Evolutionary conservation across 768 basidiomycete genomes (phyloP).

Genomic region (Termitomyces sp.): DNA sequence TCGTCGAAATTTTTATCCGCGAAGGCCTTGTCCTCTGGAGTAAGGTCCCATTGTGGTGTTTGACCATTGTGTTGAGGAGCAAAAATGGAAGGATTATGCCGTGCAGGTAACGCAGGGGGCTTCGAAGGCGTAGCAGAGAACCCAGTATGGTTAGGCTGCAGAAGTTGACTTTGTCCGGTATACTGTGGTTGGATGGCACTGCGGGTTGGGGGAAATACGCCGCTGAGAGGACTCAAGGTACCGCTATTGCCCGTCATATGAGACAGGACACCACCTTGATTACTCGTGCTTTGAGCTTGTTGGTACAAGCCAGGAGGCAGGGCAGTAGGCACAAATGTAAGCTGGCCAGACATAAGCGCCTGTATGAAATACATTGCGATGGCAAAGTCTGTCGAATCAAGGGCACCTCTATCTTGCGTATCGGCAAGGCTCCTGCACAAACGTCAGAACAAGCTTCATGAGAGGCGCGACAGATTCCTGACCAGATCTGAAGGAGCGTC

Average conservation of each 20-base stretch:
- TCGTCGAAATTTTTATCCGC: conserved; percentile 77
- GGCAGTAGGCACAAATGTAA: conserved; percentile 63
- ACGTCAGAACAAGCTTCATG: conserved; percentile 3
- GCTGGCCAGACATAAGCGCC: conserved; percentile 76
- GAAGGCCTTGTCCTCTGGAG: conserved; percentile 68
- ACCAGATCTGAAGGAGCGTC: conserved; percentile 92
- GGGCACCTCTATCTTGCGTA: conserved; percentile 82
- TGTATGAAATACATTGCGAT: conserved; percentile 97
- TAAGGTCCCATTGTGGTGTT: conserved; percentile 72
- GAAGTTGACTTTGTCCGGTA: conserved; percentile 49
- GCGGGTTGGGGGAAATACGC: conserved; percentile 33
- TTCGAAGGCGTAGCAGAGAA: conserved; percentile 24
- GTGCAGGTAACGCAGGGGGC: conserved; percentile 34
- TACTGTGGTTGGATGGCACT: conserved; percentile 53
- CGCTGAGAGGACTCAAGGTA: conserved; percentile 52
- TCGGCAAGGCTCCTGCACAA: conserved; percentile 83
- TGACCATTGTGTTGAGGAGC: conserved; percentile 22
- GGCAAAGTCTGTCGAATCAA: conserved; percentile 89
- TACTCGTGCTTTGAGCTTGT: conserved; percentile 51
- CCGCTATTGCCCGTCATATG: conserved; percentile 62
- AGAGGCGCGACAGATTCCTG: conserved; percentile 16
- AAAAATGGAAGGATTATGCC: conserved; percentile 25
- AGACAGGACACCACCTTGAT: conserved; percentile 31
- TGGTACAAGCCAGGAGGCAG: conserved; percentile 87
- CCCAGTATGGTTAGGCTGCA: conserved; percentile 50